Base-by-base conservation (phyloP, 225 moss, liverwort and hornwort genomes). In the Marchantia paleacea region DNA sequence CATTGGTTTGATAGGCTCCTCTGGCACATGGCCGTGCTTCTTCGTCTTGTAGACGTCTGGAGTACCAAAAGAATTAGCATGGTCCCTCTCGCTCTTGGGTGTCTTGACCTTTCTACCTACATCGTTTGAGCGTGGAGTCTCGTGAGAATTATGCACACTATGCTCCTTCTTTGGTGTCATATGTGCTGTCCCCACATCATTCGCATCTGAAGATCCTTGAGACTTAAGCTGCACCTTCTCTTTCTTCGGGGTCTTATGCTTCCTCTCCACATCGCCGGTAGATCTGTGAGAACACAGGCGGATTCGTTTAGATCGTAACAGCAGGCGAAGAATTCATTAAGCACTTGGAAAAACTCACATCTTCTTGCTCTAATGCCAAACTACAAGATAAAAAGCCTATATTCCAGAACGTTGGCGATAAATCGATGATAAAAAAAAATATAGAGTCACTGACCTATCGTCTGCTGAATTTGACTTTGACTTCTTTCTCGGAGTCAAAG, bases 161-260 rank as follows among this genome's bases (percentile, higher is more conserved):
- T 30, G 30, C 39, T 68, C 31, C 12, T 30, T 11, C 1, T 29
- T 31, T 22, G 19, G 18, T 13, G 13, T 4, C 30, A 28, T 31
- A 7, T 0, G 0, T 39, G 39, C 68, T 68, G 14, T 68, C 30
- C 68, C 68, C 10, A 16, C 68, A 68, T 68, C 12, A 68, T 68
- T 29, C 30, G 16, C 20, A n/a, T 72, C 72, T 14, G 52, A 2
- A 52, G n/a, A 19, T 18, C 24, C 55, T 55, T 54, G 28, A 31
- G 24, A 50, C 79, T 60, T 54, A 15, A 3, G 4, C 55, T 22
- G 79, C 52, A 25, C 47, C 8, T 26, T 79, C n/a, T 73, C 69
- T 25, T 75, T 69, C 57, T 79, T 75, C 14, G 79, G 73, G 47
- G 67, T 79, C 48, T 83, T 83, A 12, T 50, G 83, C 79, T 69